Conservation (phyloP, 805 yeast genomes). For the Metschnikowia baotianmanensis region DNA sequence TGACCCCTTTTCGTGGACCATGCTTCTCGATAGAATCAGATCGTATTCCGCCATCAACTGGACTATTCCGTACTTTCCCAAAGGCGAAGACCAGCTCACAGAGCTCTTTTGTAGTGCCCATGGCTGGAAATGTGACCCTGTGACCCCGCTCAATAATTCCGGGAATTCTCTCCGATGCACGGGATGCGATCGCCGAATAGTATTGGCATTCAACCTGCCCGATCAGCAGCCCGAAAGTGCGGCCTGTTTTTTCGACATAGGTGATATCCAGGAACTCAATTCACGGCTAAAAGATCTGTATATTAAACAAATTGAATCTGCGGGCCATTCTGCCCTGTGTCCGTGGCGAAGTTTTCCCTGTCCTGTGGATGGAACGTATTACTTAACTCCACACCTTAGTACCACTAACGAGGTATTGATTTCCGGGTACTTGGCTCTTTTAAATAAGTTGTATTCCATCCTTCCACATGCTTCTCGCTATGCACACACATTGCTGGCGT, state of each 20-base stretch:
- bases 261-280: conserved; percentile 27
- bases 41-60: conserved; percentile 49
- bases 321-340: conserved; percentile 33
- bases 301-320: conserved; percentile 21
- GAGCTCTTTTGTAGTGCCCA: conserved; percentile 49
- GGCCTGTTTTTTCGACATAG: conserved; percentile 15
- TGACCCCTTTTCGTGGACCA: conserved; percentile 37
- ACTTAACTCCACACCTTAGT: conserved; percentile 32
- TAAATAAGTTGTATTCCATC: conserved; percentile 31
- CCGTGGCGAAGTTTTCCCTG: conserved; percentile 38
- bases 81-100: conserved; percentile 26
- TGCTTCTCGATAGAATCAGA: conserved; percentile 39
- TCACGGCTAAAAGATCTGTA: conserved; percentile 25
- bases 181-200: conserved; percentile 29
- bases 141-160: conserved; percentile 20
- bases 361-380: conserved; percentile 34
- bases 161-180: conserved; percentile 36
- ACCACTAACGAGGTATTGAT: conserved; percentile 30
- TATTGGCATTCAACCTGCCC: conserved; percentile 26
- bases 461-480: conserved; percentile 6
- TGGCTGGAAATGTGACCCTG: conserved; percentile 52
- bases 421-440: conserved; percentile 26
- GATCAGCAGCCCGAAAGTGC: conserved; percentile 15
- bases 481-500: conserved; percentile 1
- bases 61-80: conserved; percentile 31